Evolutionary conservation across 495 filamentous ascomycete genomes (phyloP), one percentile per base, ranked within the genome.

Genomic region (Parmelia sp.): DNA sequence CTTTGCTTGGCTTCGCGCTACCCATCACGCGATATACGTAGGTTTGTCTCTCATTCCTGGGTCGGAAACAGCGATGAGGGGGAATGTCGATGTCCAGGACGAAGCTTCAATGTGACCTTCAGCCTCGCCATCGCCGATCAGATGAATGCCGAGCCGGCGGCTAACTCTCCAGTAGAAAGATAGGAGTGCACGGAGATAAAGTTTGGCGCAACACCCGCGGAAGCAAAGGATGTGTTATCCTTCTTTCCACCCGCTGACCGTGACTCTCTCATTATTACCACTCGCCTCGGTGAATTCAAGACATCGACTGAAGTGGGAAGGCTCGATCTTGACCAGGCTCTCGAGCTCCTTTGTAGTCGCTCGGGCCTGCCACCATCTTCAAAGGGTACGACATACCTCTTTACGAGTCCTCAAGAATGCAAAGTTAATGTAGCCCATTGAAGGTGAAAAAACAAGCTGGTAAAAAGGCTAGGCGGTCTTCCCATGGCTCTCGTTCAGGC

Each of bases 221-320:
- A n/a, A n/a, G n/a, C n/a, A n/a, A n/a, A n/a, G n/a, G 37, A 36
- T 10, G 35, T 36, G 35, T 36, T 36, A 36, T 49, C 69, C 35
- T 78, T 72, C 63, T 74, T 79, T 53, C 73, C 73, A 40, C 12
- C 33, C 19, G 68, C 71, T 15, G 73, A 79, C 64, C 73, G 79
- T 69, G 76, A 76, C 17, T 79, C 73, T 23, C 72, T 80, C 40
- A 62, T 80, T 1, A 73, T 80, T 42, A 79, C 74, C 1, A 77
- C 74, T 65, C 74, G 77, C 25, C 71, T 78, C 6, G 61, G 66
- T 40, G 21, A 75, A 61, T 59, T 76, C 23, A 73, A 73, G 17
- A 59, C 64, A 44, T 64, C 70, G 36, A 71, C 71, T 58, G 67
- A 67, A 1, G 29, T 78, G 15, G 33, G 59, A 14, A 71, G 45